These are phyloP conservation scores for Grosmannia huntii DNA, from an alignment of 2,329 filamentous ascomycete species.

Conservation along the genomic window DNA sequence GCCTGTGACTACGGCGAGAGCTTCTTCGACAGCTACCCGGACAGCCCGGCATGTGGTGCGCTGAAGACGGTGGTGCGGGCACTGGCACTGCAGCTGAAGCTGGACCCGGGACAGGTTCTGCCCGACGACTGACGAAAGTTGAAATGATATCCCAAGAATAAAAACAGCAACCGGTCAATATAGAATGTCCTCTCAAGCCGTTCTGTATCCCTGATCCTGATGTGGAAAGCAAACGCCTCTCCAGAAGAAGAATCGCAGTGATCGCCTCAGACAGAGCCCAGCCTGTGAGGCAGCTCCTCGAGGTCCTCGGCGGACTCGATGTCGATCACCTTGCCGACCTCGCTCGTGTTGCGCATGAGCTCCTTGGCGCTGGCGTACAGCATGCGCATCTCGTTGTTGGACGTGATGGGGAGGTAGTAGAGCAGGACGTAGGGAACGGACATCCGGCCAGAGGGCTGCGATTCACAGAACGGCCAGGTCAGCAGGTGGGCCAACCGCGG, in stretches of 20 bases:
- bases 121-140: slow-evolving; percentile 19
- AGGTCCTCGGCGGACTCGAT: slow-evolving; percentile 70
- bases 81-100: slow-evolving; percentile 52
- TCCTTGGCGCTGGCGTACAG: slow-evolving; percentile 93
- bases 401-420: slow-evolving; percentile 88
- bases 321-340: slow-evolving; percentile 81
- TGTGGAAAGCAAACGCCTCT: neutral
- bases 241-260: too few relatives aligned
- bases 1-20: slow-evolving; percentile 96
- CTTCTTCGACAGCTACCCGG: slow-evolving; percentile 86
- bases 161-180: neutral
- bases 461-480: neutral
- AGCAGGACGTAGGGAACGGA: slow-evolving; percentile 89
- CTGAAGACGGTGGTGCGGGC: slow-evolving; percentile 68
- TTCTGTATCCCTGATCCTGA: neutral
- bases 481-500: neutral
- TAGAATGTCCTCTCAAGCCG: neutral
- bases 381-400: slow-evolving; percentile 80
- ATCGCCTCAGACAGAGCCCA: slow-evolving; percentile 25
- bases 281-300: slow-evolving; percentile 62
- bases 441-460: slow-evolving; percentile 64
- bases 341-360: slow-evolving; percentile 82
- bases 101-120: slow-evolving; percentile 42
- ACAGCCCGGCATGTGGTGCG: slow-evolving; percentile 79
- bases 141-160: slow-evolving; percentile 13